Base-by-base conservation (phyloP, 768 basidiomycete species). In the Ephemerocybe angulata region DNA sequence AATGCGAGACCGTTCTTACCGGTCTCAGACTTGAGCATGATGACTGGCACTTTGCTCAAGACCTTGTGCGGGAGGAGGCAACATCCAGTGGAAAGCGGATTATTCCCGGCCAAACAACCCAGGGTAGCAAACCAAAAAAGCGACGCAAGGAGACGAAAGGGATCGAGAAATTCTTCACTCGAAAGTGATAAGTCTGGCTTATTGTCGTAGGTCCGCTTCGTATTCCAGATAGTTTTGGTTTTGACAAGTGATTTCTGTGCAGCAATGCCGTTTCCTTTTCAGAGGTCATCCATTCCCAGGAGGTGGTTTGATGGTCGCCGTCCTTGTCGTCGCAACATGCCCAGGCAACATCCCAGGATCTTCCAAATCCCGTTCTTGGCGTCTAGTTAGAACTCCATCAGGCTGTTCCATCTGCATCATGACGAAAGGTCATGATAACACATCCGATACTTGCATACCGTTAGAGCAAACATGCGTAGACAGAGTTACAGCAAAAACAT, bases 21-120 rank as follows among this genome's bases (percentile, higher is more conserved):
- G 69, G 69, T 56, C 64, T 82, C 53, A 76, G 75, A 52, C 60
- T 79, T 67, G 95, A 97, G 64, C 95, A 98, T 62, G 79, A 83
- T 31, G 95, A 97, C 70, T 97, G 84, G 67, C 95, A 98, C 68
- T 84, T 93, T 61, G 94, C 95, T 1, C 77, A 85, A 62, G 87
- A 91, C 53, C 65, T 98, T 49, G 79, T 86, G 21, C 77, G 77
- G 24, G 72, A 76, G 51, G 60, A 30, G 21, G 35, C 42, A 54
- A 44, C 19, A 60, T 62, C 17, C 53, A 61, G 24, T 57, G 58
- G 43, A 41, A 55, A 42, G 4, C 27, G 10, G 38, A 13, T 50
- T 22, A 22, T 50, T n/a, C 27, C 48, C n/a, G 48, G 47, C 12
- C 54, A 41, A 6, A 43, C 28, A 41, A 10, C 40, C 15, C 48